Conservation (phyloP, 495 filamentous ascomycete genomes). For the Rusavskia elegans region DNA sequence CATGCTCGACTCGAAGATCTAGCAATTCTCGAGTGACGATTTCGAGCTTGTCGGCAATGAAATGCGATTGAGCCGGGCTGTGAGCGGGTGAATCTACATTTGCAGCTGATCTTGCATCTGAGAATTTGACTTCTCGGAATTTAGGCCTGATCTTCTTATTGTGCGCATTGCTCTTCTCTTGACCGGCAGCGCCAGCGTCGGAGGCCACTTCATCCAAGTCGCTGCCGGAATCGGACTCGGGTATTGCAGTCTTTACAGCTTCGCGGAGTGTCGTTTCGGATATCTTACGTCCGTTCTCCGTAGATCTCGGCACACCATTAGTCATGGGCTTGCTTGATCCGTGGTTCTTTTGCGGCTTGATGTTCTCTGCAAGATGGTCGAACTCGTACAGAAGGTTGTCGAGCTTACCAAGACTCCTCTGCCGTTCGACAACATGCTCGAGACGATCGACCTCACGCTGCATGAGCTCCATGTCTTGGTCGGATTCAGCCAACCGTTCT, state of each 20-base stretch:
- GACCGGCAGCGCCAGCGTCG: conserved; percentile 2
- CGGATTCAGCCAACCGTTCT: conserved; percentile 85
- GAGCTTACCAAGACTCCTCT: conserved; percentile 85
- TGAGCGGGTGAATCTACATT: conserved; percentile 29
- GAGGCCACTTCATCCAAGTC: conserved; percentile 15
- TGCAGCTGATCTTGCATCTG: conserved; percentile 3
- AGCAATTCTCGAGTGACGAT: conserved; percentile 84
- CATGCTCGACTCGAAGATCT: conserved; percentile 79
- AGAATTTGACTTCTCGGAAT: not conserved
- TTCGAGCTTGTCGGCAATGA: conserved; percentile 85
- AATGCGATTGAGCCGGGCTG: conserved; percentile 68
- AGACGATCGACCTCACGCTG: conserved; percentile 87
- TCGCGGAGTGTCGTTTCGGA: conserved; percentile 24
- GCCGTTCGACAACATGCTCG: conserved; percentile 89
- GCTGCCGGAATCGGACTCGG: conserved; percentile 34
- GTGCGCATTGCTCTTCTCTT: not conserved
- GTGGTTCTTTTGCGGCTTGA: conserved; percentile 22
- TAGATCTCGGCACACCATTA: conserved; percentile 8
- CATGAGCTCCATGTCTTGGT: conserved; percentile 93
- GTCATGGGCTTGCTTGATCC: conserved; percentile 4
- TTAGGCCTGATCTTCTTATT: not conserved
- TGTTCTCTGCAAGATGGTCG: conserved; percentile 59
- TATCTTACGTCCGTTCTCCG: not conserved
- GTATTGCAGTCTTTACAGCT: conserved; percentile 35
- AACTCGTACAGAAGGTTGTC: conserved; percentile 85